Evolutionary conservation across 139 green algal species (phyloP).

Genomic region (Chlamydomonas urium): DNA sequence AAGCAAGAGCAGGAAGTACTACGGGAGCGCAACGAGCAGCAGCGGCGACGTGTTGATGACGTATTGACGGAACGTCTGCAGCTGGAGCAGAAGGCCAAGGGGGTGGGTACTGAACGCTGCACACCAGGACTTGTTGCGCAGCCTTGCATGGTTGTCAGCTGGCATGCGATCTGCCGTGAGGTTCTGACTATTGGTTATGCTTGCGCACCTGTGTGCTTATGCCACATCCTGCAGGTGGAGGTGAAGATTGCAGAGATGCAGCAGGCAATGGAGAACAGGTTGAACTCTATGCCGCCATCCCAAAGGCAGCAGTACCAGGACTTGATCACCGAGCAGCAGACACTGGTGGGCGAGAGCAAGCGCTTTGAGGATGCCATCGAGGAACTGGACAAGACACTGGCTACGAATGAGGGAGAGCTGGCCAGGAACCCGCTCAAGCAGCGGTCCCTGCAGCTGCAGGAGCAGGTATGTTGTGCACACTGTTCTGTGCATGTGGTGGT

Average conservation of each 20-base stretch:
- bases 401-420: constrained; percentile 48
- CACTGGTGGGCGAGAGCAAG: constrained; percentile 38
- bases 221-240: background rate
- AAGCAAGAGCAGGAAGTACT: constrained; percentile 36
- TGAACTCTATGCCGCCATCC: constrained; percentile 43
- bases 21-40: constrained; percentile 51
- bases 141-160: too few relatives aligned
- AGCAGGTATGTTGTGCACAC: too few relatives aligned
- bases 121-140: too few relatives aligned
- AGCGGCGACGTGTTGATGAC: constrained; percentile 51
- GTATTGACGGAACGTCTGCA: constrained; percentile 60
- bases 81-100: constrained; percentile 51
- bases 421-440: constrained; percentile 63
- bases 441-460: constrained; percentile 40
- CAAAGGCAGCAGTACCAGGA: constrained; percentile 51
- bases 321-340: constrained; percentile 29
- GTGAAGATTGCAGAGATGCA: constrained; percentile 22
- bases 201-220: background rate
- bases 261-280: constrained; percentile 45
- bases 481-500: too few relatives aligned
- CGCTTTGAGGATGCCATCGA: constrained; percentile 47
- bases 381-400: constrained; percentile 45
- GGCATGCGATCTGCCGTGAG: too few relatives aligned
- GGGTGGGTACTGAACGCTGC: constrained; percentile 29
- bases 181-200: too few relatives aligned